phyloP scores from a whole-genome alignment of 169 alveolate genomes.

The Theileria parva region DNA sequence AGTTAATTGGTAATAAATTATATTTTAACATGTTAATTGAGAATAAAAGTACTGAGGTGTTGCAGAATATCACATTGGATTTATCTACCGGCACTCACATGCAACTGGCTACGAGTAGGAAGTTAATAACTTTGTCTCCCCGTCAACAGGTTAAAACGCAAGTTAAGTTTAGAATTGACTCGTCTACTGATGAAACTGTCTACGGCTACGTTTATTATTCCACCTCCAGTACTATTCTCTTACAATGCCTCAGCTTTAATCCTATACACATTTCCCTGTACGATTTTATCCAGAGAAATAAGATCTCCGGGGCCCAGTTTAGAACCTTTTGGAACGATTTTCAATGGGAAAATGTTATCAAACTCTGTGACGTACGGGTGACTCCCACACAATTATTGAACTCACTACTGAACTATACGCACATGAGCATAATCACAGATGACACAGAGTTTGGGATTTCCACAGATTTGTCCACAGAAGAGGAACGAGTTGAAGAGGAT shows the following conservation, averaged over 20 bases:
- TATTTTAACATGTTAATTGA: slow-evolving; percentile 82
- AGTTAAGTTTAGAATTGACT: slow-evolving; percentile 77
- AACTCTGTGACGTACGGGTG: slow-evolving; percentile 49
- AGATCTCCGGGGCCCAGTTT: slow-evolving; percentile 84
- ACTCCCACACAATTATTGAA: slow-evolving; percentile 44
- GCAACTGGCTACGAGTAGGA: slow-evolving; percentile 81
- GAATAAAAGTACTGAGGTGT: slow-evolving; percentile 84
- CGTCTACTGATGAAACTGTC: slow-evolving; percentile 87
- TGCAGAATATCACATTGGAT: slow-evolving; percentile 89
- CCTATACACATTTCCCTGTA: slow-evolving; percentile 86
- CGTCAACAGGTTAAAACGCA: slow-evolving; percentile 73
- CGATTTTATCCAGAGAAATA: slow-evolving; percentile 85
- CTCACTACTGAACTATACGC: slow-evolving; percentile 8
- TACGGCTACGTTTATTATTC: slow-evolving; percentile 92
- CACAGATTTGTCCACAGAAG: no score
- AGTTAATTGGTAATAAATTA: slow-evolving; percentile 86
- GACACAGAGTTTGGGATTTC: no score
- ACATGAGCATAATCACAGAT: slow-evolving; percentile 48
- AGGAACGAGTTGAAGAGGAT: no score
- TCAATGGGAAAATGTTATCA: slow-evolving; percentile 94
- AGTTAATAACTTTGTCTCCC: slow-evolving; percentile 81
- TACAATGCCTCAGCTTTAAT: slow-evolving; percentile 81
- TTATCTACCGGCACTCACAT: slow-evolving; percentile 84
- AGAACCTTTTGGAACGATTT: slow-evolving; percentile 93
- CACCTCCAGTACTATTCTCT: slow-evolving; percentile 67